Evolutionary conservation across 2,329 filamentous ascomycete genomes (phyloP).

Genomic region (Paramyrothecium roridum): DNA sequence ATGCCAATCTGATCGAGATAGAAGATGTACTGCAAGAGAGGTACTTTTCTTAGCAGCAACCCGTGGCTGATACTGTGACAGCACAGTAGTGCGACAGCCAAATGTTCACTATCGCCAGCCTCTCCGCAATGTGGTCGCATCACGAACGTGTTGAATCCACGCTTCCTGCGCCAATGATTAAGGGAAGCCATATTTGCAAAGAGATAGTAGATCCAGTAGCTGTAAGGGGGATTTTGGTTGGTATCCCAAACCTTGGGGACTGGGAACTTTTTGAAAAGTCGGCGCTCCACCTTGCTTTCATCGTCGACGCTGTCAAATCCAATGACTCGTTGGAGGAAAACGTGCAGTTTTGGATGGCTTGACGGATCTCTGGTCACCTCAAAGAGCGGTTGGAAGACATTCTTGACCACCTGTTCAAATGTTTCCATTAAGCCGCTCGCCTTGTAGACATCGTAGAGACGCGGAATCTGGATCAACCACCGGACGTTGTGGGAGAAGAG

Average conservation of each 20-base stretch:
- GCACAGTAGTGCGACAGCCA: conserved; percentile 86
- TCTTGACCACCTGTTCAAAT: conserved; percentile 86
- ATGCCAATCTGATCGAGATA: conserved; percentile 98
- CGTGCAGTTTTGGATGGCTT: conserved; percentile 86
- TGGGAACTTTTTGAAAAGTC: conserved; percentile 94
- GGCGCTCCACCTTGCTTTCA: conserved; percentile 92
- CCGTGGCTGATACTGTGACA: conserved; percentile 98
- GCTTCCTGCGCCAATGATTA: conserved; percentile 85
- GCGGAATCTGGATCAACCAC: conserved; percentile 94
- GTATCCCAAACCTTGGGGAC: conserved; percentile 85
- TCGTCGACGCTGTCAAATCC: conserved; percentile 98
- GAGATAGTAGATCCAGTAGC: conserved; percentile 98
- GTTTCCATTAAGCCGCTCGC: conserved; percentile 80
- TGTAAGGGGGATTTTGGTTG: conserved; percentile 95
- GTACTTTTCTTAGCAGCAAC: conserved; percentile 87
- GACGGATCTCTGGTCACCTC: conserved; percentile 86
- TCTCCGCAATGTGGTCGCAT: conserved; percentile 94
- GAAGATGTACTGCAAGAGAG: conserved; percentile 92
- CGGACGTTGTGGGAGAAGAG: conserved; percentile 96
- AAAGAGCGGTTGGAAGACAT: conserved; percentile 91
- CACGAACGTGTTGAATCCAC: conserved; percentile 94
- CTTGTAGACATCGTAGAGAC: conserved; percentile 95
- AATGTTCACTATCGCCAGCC: conserved; percentile 92
- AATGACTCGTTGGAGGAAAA: conserved; percentile 92
- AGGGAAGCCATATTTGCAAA: conserved; percentile 92